Evolutionary conservation across 2,329 filamentous ascomycete species (phyloP), one percentile per base, ranked within the genome.

Genomic region (Polytolypa hystricis): DNA sequence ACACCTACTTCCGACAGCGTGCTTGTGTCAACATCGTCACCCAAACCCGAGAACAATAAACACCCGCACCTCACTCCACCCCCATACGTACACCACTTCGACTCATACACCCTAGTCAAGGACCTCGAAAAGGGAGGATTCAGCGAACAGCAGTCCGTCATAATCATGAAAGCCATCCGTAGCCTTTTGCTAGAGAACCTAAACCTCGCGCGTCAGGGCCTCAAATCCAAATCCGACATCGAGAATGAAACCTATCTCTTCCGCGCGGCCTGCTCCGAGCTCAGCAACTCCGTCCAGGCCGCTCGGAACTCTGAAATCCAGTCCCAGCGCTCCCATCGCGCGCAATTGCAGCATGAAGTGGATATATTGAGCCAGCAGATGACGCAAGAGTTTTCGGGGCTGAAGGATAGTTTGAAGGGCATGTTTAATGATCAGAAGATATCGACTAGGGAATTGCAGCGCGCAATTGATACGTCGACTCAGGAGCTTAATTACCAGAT

Each of bases 401-500:
- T 96, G 41, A 91, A 84, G 50, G 89, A 98, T 54, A 84, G 87
- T 38, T 71, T 96, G n/a, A 85, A 87, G 56, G 89, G 85, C 39
- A 81, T 95, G 71, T 95, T 96, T 57, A 89, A 96, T 53, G 89
- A 98, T 56, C 77, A 93, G 29, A 91, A 89, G 57, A 93, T 96
- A 83, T 75, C 77, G 2, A 86, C 93, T 2, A 70, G 86, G 37
- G 83, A 89, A 58, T 84, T 95, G 57, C 86, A 95, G 61, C 79
- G 86, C 54, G 71, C 71, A 5, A 81, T 84, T 53, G 89, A 96
- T 54, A 83, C 81, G 34, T 79, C 79, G 71, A 87, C 94, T 44
- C 87, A 95, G 68, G 82, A 94, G 64, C 72, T 96, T 48, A 93
- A 89, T 61, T 94, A 96, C 63, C 91, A 93, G 57, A 96, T 98